Conservation (phyloP, 1,139 yeast genomes). For the Geotrichum macrosporum region DNA sequence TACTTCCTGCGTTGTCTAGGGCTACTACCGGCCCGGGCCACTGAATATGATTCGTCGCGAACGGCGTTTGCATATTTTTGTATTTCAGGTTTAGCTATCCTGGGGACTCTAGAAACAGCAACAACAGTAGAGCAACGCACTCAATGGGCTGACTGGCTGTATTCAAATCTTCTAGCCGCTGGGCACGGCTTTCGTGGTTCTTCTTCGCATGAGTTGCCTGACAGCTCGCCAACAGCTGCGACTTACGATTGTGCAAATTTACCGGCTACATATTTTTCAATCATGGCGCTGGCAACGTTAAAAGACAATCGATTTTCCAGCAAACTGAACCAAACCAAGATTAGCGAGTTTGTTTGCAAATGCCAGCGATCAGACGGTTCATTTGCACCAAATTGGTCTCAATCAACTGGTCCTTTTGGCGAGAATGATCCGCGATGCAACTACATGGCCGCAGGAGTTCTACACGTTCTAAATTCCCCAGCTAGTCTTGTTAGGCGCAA, state of each 20-base stretch:
- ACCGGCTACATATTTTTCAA: conserved; percentile 54
- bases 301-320: conserved; percentile 40
- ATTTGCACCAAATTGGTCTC: conserved; percentile 47
- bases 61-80: conserved; percentile 64
- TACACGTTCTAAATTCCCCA: conserved; percentile 50
- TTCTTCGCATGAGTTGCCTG: conserved; percentile 39
- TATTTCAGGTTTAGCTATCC: conserved; percentile 55
- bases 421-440: conserved; percentile 71
- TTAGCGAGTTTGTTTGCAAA: conserved; percentile 48
- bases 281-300: conserved; percentile 44
- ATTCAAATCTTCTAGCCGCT: conserved; percentile 44
- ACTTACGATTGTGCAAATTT: conserved; percentile 57
- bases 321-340: conserved; percentile 43
- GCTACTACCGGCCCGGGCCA: conserved; percentile 37
- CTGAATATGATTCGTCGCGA: conserved; percentile 54
- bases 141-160: conserved; percentile 47
- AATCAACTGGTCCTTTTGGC: conserved; percentile 46
- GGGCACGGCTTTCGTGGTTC: conserved; percentile 56
- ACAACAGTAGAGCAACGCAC: conserved; percentile 32
- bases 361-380: conserved; percentile 61
- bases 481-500: not conserved
- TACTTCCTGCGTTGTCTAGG: conserved; percentile 36
- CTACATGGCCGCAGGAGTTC: conserved; percentile 66
- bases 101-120: conserved; percentile 41
- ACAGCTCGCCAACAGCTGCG: conserved; percentile 1